A percentile compares a stretch with the other conserved stretches of the same genome.
These are phyloP conservation scores for Peronosclerospora sorghi DNA, from an alignment of 352 stramenopile species.

Conservation along the genomic window DNA sequence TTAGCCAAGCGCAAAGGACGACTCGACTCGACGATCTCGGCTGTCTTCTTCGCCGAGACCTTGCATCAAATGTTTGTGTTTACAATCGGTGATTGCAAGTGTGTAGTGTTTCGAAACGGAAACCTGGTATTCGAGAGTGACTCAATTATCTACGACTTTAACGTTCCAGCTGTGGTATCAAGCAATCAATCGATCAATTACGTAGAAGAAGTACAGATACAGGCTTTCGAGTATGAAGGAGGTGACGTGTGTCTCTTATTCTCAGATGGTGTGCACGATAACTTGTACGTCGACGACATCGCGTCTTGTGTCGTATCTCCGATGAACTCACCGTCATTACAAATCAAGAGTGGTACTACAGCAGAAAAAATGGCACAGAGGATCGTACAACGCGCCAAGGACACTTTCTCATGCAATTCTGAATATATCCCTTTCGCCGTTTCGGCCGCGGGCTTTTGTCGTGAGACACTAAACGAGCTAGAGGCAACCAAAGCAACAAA, in stretches of 20 bases:
- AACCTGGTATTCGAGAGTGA: constrained; percentile 78
- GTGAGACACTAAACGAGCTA: constrained; percentile 66
- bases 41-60: constrained; percentile 70
- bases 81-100: constrained; percentile 84
- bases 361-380: constrained; percentile 70
- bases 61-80: constrained; percentile 71
- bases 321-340: constrained; percentile 2
- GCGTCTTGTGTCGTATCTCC: constrained; percentile 38
- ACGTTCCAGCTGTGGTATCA: constrained; percentile 78
- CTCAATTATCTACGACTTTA: constrained; percentile 87
- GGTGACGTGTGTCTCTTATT: constrained; percentile 77
- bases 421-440: constrained; percentile 82
- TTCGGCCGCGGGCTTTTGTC: constrained; percentile 70
- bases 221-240: constrained; percentile 58
- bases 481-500: constrained; percentile 52
- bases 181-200: constrained; percentile 84
- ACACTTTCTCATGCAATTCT: constrained; percentile 51
- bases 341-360: constrained; percentile 24
- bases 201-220: constrained; percentile 49
- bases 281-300: constrained; percentile 80
- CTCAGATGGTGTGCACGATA: constrained; percentile 83
- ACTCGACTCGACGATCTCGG: constrained; percentile 75
- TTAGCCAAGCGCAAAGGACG: constrained; percentile 64
- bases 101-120: constrained; percentile 53
- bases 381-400: constrained; percentile 52